Conservation (phyloP, 192 early-diverging fungal genomes). For the Obelidium mucronatum region DNA sequence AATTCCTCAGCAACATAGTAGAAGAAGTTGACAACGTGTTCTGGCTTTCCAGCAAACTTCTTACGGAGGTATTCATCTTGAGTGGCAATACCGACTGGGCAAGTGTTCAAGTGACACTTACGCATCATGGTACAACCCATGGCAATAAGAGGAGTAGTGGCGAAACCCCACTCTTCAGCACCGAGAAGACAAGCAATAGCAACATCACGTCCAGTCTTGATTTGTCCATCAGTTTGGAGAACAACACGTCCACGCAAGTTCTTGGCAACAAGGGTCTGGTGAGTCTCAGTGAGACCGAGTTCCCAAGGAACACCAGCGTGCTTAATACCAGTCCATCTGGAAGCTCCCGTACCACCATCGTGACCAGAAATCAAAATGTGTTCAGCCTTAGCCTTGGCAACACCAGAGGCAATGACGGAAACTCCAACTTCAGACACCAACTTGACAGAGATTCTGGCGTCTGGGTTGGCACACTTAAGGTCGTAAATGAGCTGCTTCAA, state of each 20-base stretch:
- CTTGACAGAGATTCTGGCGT: conserved; percentile 94
- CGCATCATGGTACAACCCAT: conserved; percentile 98
- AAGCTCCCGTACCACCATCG: conserved; percentile 98
- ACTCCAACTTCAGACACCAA: conserved; percentile 98
- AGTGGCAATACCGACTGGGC: conserved; percentile 97
- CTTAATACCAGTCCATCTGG: conserved; percentile 96
- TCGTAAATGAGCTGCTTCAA: conserved; percentile 99
- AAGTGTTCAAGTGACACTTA: conserved; percentile 85
- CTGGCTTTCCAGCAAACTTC: conserved; percentile 95
- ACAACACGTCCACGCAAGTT: conserved; percentile 95
- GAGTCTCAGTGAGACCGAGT: conserved; percentile 97
- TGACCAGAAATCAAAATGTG: conserved; percentile 94
- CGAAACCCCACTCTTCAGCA: conserved; percentile 99
- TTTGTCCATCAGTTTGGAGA: conserved; percentile 98
- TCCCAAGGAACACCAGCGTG: conserved; percentile 99
- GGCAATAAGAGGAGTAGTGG: conserved; percentile 97
- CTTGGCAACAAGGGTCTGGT: conserved; percentile 97
- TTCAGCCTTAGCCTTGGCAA: conserved; percentile 96
- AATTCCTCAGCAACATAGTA: conserved; percentile 95
- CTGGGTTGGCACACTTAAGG: conserved; percentile 91
- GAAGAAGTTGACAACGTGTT: conserved; percentile 99
- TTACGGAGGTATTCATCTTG: conserved; percentile 93
- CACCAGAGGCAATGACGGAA: conserved; percentile 95
- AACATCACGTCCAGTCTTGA: conserved; percentile 96
- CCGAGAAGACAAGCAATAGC: conserved; percentile 97